A percentile compares a stretch with the other conserved stretches of the same genome.
Evolutionary conservation across 2,329 filamentous ascomycete genomes (phyloP).

Genomic region (Akanthomyces muscarius): DNA sequence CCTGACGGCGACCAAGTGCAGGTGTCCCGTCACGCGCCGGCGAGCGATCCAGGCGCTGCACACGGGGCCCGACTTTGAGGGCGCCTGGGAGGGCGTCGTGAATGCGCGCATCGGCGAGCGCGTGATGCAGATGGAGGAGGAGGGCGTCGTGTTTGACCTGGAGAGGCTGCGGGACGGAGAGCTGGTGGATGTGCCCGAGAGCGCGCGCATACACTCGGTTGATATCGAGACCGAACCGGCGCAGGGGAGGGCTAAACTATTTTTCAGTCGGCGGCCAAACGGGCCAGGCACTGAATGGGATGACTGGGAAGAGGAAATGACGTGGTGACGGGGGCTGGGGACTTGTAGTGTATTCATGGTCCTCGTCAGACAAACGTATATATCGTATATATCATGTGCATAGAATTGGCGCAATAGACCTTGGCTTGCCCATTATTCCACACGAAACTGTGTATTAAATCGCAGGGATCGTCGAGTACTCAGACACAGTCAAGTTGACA

Average conservation of each 20-base stretch:
- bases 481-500: too few relatives aligned
- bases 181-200: conserved; percentile 18
- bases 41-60: conserved; percentile 18
- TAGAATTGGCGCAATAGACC: too few relatives aligned
- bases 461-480: too few relatives aligned
- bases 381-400: too few relatives aligned
- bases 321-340: not conserved
- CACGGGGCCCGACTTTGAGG: conserved; percentile 12
- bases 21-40: conserved; percentile 17
- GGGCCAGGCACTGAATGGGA: conserved; percentile 10
- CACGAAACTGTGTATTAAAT: too few relatives aligned
- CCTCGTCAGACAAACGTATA: too few relatives aligned
- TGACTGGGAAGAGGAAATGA: conserved; percentile 10
- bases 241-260: conserved; percentile 9
- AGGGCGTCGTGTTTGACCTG: conserved; percentile 10
- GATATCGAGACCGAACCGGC: conserved; percentile 14
- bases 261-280: conserved; percentile 6
- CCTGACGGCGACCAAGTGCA: conserved; percentile 20
- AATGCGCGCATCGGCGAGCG: conserved; percentile 17
- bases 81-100: conserved; percentile 16
- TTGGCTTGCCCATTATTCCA: too few relatives aligned
- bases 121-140: conserved; percentile 19
- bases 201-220: conserved; percentile 13
- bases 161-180: conserved; percentile 18
- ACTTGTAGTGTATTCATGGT: too few relatives aligned